Conservation (phyloP, 2,329 filamentous ascomycete genomes). For the Aspergillus sp. region DNA sequence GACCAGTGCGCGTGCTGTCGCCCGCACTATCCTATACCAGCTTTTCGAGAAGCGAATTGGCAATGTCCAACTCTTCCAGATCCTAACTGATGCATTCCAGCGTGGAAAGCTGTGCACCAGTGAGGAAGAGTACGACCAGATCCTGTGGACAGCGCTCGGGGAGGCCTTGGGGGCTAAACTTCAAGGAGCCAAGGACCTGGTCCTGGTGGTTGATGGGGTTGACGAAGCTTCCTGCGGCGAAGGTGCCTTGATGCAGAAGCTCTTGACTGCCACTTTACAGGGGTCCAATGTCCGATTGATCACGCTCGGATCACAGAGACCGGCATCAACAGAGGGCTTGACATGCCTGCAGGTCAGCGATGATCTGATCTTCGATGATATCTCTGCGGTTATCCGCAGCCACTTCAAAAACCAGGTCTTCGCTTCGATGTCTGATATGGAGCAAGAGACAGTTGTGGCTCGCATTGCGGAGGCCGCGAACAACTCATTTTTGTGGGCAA, state of each 20-base stretch:
- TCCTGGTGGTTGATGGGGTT: slow-evolving; percentile 39
- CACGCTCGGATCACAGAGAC: slow-evolving; percentile 39
- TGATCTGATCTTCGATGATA: slow-evolving; percentile 36
- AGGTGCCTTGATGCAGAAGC: slow-evolving; percentile 23
- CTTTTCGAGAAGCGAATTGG: slow-evolving; percentile 40
- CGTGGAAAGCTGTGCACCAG: slow-evolving; percentile 20
- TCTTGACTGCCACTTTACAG: slow-evolving; percentile 21
- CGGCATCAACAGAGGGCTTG: slow-evolving; percentile 26
- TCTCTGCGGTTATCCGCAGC: slow-evolving; percentile 30
- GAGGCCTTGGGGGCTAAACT: slow-evolving; percentile 26
- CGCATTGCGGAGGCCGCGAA: slow-evolving; percentile 31
- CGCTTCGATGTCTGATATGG: slow-evolving; percentile 23
- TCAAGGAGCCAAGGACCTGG: slow-evolving; percentile 31
- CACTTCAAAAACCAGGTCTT: slow-evolving; percentile 26
- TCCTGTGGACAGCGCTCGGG: slow-evolving; percentile 35
- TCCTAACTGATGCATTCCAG: slow-evolving; percentile 31
- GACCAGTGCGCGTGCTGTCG: slow-evolving; percentile 30
- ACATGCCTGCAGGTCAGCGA: slow-evolving; percentile 29
- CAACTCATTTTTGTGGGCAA: slow-evolving; percentile 41
- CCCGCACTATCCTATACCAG: slow-evolving; percentile 36
- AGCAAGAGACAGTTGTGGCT: slow-evolving; percentile 32
- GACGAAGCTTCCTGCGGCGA: slow-evolving; percentile 35
- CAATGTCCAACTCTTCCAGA: slow-evolving; percentile 35
- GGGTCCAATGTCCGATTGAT: slow-evolving; percentile 30
- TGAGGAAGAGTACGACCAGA: slow-evolving; percentile 31